Evolutionary conservation across 179 eudicot species (phyloP), one percentile per base, ranked within the genome.

Genomic region (Drosera spatulata): DNA sequence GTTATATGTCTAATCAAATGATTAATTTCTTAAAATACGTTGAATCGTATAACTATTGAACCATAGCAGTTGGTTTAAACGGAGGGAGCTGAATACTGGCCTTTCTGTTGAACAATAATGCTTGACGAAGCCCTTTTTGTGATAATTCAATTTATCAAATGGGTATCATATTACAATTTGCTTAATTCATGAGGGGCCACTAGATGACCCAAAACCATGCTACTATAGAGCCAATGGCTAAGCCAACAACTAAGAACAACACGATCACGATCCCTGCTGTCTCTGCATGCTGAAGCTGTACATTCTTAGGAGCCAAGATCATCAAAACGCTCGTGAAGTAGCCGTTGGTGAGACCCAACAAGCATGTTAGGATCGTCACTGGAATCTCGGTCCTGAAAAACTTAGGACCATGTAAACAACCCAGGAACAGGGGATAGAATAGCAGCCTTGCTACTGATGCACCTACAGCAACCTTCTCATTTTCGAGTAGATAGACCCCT

Each of bases 141-240:
- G 33, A 22, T 22, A 22, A 22, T 22, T 22, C 33, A 22, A 22
- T 22, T 22, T 22, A 22, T 22, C 0, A 22, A 22, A 22, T 22
- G 33, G 33, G 33, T 22, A 22, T 22, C 33, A 22, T 22, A 22
- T 22, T 22, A 22, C 33, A 22, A 22, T 22, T 22, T 22, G 33
- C 33, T 22, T 22, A 22, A 22, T 22, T 22, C 33, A 22, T 22
- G 33, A 22, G 33, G 33, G 33, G 33, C 1, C 33, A 57, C 80
- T 82, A 93, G 48, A 89, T 71, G 56, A 84, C 88, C 97, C 97
- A 90, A 66, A 90, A 85, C 95, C 97, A 90, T 12, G 93, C 70
- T 10, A 87, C 83, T n/a, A 85, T 45, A 1, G 97, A 90, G 62
- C 97, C 97, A 77, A 72, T 58, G 10, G 95, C 91, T 78, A 90